Base-by-base conservation (phyloP, 2,329 filamentous ascomycete genomes). In the Fusarium mexicanum region DNA sequence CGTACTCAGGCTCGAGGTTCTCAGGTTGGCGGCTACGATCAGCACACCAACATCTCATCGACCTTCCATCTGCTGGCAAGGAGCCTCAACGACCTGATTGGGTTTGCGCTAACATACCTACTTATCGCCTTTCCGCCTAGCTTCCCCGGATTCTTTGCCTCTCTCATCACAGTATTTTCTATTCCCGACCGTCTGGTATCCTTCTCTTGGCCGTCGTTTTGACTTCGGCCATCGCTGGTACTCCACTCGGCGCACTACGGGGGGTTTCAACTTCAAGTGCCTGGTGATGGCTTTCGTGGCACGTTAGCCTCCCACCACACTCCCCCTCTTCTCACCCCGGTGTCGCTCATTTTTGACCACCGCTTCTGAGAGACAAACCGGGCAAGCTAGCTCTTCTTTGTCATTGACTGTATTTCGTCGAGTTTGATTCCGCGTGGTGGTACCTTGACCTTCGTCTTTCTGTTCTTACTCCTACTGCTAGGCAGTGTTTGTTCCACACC, bases 391-490 rank as follows among this genome's bases (percentile, higher is more conserved):
- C 78, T 74, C 74, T 75, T 50, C 71, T 76, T 81, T 79, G 80
- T 79, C 78, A 79, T 76, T 80, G 71, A 76, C 77, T 77, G 78
- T 79, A 77, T 81, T 80, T 75, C 73, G 76, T 79, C 79, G 82
- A 82, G 77, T 76, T 79, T 73, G 72, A 68, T 78, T 75, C 79
- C 81, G 81, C 78, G 79, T 79, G 79, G 78, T 76, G 80, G 82
- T 83, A 83, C 82, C 75, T 82, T 74, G 75, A 79, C 76, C 66
- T 77, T 78, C 75, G 77, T 76, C 79, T 77, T 78, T 78, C 77
- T 78, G 61, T 41, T 73, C 48, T 58, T 67, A 67, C 67, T 69
- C 50, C 64, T 69, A 53, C 72, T 72, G 35, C 68, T 72, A 72
- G 63, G 73, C 75, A 75, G 70, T 70, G 76, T 72, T 72, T 76